phyloP scores from a whole-genome alignment of 2,329 filamentous ascomycete species.

The Stemphylium lycopersici region DNA sequence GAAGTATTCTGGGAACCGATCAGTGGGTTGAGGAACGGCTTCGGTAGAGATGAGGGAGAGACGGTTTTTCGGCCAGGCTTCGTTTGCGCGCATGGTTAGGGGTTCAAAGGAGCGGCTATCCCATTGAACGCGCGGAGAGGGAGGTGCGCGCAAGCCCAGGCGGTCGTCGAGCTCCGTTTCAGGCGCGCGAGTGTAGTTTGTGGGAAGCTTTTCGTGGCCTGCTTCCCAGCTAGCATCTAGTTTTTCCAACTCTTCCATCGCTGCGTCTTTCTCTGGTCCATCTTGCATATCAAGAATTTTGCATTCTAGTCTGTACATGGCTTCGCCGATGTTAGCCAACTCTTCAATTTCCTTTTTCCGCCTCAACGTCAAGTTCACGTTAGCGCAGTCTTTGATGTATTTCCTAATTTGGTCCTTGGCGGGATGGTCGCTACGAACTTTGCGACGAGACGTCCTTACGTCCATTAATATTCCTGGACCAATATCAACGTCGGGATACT shows the following conservation, averaged over 20 bases:
- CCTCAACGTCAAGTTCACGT: neutral
- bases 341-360: constrained; percentile 20
- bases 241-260: constrained; percentile 49
- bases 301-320: constrained; percentile 38
- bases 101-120: constrained; percentile 76
- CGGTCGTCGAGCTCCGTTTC: constrained; percentile 37
- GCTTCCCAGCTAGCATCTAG: constrained; percentile 24
- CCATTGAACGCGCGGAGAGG: constrained; percentile 54
- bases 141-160: constrained; percentile 27
- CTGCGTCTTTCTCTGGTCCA: constrained; percentile 26
- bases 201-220: neutral
- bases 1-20: constrained; percentile 16
- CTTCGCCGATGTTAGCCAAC: constrained; percentile 32
- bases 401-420: constrained; percentile 7
- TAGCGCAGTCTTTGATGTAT: constrained; percentile 5
- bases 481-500: constrained; percentile 23
- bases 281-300: constrained; percentile 28
- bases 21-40: constrained; percentile 54
- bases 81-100: constrained; percentile 61
- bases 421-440: constrained; percentile 11
- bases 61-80: constrained; percentile 70
- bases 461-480: neutral
- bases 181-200: constrained; percentile 13
- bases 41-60: constrained; percentile 70
- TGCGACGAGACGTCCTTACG: neutral